These are phyloP conservation scores for Pouteria glomerata DNA, from an alignment of 148 eudicot genomes.

Conservation along the genomic window DNA sequence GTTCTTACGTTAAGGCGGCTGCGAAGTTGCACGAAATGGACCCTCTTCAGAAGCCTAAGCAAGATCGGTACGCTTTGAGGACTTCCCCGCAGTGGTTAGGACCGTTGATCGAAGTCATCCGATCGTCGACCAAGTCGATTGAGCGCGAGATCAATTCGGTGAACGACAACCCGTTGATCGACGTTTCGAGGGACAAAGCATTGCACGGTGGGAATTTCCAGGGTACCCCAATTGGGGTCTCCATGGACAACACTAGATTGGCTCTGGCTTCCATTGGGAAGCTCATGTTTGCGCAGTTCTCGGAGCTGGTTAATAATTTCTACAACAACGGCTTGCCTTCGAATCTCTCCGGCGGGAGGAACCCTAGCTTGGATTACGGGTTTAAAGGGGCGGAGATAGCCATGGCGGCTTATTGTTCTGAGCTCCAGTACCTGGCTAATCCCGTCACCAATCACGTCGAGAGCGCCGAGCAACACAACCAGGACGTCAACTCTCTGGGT, in stretches of 20 bases:
- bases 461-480: constrained; percentile 32
- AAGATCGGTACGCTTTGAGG: constrained; percentile 18
- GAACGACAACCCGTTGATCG: constrained; percentile 22
- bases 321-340: constrained; percentile 26
- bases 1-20: constrained; percentile 17
- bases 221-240: constrained; percentile 25
- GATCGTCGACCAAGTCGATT: constrained; percentile 21
- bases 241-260: constrained; percentile 23
- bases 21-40: constrained; percentile 16
- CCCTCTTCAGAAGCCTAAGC: constrained; percentile 22
- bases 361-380: constrained; percentile 30
- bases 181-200: constrained; percentile 23
- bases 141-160: constrained; percentile 25
- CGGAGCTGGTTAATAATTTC: constrained; percentile 24
- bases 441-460: constrained; percentile 28
- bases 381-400: constrained; percentile 29
- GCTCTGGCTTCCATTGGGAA: constrained; percentile 20
- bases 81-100: constrained; percentile 26
- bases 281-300: constrained; percentile 25
- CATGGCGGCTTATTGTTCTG: constrained; percentile 28
- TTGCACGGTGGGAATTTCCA: constrained; percentile 23
- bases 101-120: constrained; percentile 18
- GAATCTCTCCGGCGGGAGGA: constrained; percentile 25
- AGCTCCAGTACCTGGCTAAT: constrained; percentile 26
- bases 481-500: constrained; percentile 27